Evolutionary conservation across 164 flowering plant genomes (phyloP).

Genomic region (Sedum album): DNA sequence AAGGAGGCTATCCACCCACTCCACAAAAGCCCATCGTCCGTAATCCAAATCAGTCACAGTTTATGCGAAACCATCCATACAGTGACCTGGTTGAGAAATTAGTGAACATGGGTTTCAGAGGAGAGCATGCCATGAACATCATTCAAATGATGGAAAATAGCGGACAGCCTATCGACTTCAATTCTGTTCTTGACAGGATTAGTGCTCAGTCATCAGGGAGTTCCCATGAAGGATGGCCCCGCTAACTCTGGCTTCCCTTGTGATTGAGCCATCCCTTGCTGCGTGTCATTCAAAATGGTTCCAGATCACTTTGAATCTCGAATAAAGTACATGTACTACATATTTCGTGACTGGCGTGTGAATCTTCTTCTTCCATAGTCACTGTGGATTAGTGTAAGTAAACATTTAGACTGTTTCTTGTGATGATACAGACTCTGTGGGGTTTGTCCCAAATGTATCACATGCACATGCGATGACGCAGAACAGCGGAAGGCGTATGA

Average conservation of each 20-base stretch:
- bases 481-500: too few relatives aligned
- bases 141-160: constrained; percentile 82
- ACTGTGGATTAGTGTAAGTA: neutral
- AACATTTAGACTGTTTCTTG: neutral
- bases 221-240: constrained; percentile 66
- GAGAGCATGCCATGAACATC: constrained; percentile 54
- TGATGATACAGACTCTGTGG: neutral
- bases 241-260: constrained; percentile 4
- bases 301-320: neutral
- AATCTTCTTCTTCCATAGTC: neutral
- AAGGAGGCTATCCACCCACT: constrained; percentile 47
- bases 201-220: constrained; percentile 48
- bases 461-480: too few relatives aligned
- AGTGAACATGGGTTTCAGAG: constrained; percentile 79
- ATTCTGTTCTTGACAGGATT: constrained; percentile 79
- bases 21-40: constrained; percentile 31
- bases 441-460: too few relatives aligned
- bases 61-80: constrained; percentile 57
- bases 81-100: constrained; percentile 72
- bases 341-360: neutral
- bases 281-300: neutral
- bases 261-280: too few relatives aligned
- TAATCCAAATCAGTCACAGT: constrained; percentile 36
- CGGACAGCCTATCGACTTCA: constrained; percentile 78
- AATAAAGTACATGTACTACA: neutral